Evolutionary conservation across 306 rosid genomes (phyloP).

Genomic region (Cucurbita pepo): DNA sequence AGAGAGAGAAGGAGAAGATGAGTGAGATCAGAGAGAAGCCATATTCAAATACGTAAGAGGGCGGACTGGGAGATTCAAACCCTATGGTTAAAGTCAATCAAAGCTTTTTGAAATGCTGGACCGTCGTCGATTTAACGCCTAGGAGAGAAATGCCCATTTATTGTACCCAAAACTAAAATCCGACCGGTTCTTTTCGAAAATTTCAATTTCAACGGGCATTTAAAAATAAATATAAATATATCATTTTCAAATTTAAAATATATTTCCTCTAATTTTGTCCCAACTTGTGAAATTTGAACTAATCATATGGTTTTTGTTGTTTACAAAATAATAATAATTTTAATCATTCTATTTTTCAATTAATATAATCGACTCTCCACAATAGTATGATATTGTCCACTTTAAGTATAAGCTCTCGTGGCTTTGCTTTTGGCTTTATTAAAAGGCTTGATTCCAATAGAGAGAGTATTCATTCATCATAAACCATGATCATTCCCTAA

Average conservation of each 20-base stretch:
- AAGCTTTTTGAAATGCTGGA: background rate
- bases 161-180: slow-evolving; percentile 2
- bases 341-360: too few relatives aligned
- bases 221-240: background rate
- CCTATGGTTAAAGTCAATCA: slow-evolving; percentile 26
- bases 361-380: too few relatives aligned
- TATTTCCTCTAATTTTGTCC: background rate
- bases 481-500: too few relatives aligned
- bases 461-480: too few relatives aligned
- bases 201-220: slow-evolving; percentile 3
- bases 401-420: too few relatives aligned
- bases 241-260: background rate
- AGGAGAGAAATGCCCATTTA: background rate
- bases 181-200: slow-evolving; percentile 7
- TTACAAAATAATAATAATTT: too few relatives aligned
- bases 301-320: too few relatives aligned
- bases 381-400: too few relatives aligned
- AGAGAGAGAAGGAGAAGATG: background rate
- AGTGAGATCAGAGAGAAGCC: background rate
- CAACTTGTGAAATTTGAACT: background rate
- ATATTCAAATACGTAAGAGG: slow-evolving; percentile 8
- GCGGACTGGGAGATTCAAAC: slow-evolving; percentile 13
- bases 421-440: too few relatives aligned
- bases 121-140: slow-evolving; percentile 21
- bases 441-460: too few relatives aligned